Evolutionary conservation across 2,329 filamentous ascomycete genomes (phyloP), one percentile per base, ranked within the genome.

Genomic region (Penicillium brevicompactum): DNA sequence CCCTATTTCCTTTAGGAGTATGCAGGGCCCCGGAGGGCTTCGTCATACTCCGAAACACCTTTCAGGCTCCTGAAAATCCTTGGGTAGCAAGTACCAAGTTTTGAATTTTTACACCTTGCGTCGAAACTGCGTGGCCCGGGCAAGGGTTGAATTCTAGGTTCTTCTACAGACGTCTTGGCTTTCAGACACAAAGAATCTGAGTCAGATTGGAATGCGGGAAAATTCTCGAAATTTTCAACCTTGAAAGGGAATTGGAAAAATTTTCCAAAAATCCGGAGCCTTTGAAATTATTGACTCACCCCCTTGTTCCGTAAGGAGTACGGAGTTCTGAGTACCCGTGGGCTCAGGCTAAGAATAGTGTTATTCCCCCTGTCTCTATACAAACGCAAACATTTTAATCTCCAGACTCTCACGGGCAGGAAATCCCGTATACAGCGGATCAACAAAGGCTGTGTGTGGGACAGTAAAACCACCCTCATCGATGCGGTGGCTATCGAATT

Each of bases 391-490:
- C 54, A 76, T 75, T 49, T 81, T 70, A 10, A 84, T 74, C 69
- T 85, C 81, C 44, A 84, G 82, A 62, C 80, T 84, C 74, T 82
- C 67, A n/a, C 80, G 77, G 18, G 73, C 69, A 46, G 74, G 67
- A 30, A 70, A 62, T n/a, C 68, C 60, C 3, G 70, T 66, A 40
- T 73, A 71, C 9, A 70, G 73, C 5, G 76, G 70, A 62, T 83
- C 76, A 34, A 68, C 67, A 68, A 84, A 84, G 2, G 81, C 78
- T 10, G 76, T 77, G 56, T 84, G 82, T 14, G 81, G 80, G 14
- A 81, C 40, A 10, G 53, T 61, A 30, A 53, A 49, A 14, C 59
- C 55, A 18, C 53, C 56, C 41, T 51, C 47, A 6, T 45, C 45
- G 16, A 37, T 37, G 43, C 51, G 42, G 41, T 54, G 45, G 37